Base-by-base conservation (phyloP, 352 stramenopile species). In the Pythium brassicae region DNA sequence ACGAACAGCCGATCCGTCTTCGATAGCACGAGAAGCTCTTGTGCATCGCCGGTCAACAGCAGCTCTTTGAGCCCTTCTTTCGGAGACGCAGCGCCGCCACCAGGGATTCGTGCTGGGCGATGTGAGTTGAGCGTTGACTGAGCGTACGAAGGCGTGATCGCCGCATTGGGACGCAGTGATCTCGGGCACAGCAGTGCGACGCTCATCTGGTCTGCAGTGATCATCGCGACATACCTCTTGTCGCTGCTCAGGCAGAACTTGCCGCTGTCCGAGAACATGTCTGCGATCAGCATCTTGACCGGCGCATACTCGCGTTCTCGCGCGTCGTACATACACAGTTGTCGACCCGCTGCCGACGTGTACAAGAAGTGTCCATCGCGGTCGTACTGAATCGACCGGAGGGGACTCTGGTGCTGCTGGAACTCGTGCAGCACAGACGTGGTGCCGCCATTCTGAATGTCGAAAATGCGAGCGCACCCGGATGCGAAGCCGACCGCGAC, bases 401-500 rank as follows among this genome's bases (percentile, higher is more conserved):
- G 83, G 15, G 69, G 50, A 34, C 77, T 94, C 43, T 81, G 68
- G 56, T 97, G 91, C 65, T 97, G 89, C 53, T 87, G 73, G 57
- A 92, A 87, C 58, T 94, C 85, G n/a, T 76, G 63, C 8, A 94
- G 12, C 11, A 92, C 71, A 11, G 60, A 65, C 27, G 6, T 53
- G 35, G 42, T 44, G 48, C 20, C 58, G 39, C 51, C 62, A 12
- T 60, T 48, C 22, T 42, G 66, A 2, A 97, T 70, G 37, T 92
- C 72, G 44, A 97, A 97, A 25, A 97, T 81, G 1, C 91, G 81
- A n/a, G 89, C 74, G 34, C 61, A 82, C 1, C 89, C 88, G 14
- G 83, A 94, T 14, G 55, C 74, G 58, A 96, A 97, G 8, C 89
- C 89, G 2, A 78, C 78, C 2, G 84, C 82, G 15, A 90, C 69